phyloP scores from a whole-genome alignment of 1,139 yeast species.

The Yamadazyma buinensis region DNA sequence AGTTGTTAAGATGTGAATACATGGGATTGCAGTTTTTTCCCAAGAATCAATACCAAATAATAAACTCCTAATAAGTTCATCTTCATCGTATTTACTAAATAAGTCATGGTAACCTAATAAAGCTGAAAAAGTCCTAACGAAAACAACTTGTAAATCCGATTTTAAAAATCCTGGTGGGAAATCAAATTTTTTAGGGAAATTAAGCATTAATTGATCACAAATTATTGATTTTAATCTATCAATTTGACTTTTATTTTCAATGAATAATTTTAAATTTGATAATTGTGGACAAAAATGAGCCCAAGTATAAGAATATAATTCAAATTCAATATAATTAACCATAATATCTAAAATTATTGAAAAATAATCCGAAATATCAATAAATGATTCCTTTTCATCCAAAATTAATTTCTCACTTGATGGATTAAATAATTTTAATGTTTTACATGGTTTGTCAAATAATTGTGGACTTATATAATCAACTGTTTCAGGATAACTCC shows the following conservation, averaged over 20 bases:
- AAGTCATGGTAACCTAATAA: slow-evolving; percentile 61
- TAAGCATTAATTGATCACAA: slow-evolving; percentile 58
- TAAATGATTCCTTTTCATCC: slow-evolving; percentile 13
- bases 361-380: slow-evolving; percentile 52
- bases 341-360: slow-evolving; percentile 47
- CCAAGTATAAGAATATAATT: slow-evolving; percentile 61
- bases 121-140: slow-evolving; percentile 63
- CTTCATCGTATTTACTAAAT: slow-evolving; percentile 63
- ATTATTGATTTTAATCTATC: slow-evolving; percentile 44
- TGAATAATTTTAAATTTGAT: slow-evolving; percentile 56
- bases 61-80: slow-evolving; percentile 62
- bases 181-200: slow-evolving; percentile 41
- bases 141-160: slow-evolving; percentile 64
- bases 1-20: slow-evolving; percentile 69
- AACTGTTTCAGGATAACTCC: slow-evolving; percentile 62
- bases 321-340: slow-evolving; percentile 64
- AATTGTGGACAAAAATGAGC: slow-evolving; percentile 73
- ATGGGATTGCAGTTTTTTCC: slow-evolving; percentile 77
- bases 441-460: slow-evolving; percentile 29
- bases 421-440: slow-evolving; percentile 14
- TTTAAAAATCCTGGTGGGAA: slow-evolving; percentile 47
- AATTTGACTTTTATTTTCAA: slow-evolving; percentile 41
- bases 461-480: slow-evolving; percentile 44
- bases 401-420: slow-evolving; percentile 11
- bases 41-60: slow-evolving; percentile 66